Conservation (phyloP, 495 filamentous ascomycete genomes). For the Podospora comata region DNA sequence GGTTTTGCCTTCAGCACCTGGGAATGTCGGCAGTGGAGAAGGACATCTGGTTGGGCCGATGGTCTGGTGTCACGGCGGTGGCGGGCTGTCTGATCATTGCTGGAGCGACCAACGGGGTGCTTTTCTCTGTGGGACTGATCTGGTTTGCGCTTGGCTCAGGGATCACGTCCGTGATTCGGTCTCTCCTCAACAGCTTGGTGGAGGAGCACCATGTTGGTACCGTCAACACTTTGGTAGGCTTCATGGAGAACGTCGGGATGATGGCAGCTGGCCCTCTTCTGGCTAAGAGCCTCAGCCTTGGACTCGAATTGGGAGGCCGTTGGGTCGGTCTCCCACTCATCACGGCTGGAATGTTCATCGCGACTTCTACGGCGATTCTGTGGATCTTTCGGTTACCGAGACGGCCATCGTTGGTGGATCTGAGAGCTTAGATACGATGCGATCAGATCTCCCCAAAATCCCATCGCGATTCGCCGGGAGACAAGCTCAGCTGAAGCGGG, state of each 20-base stretch:
- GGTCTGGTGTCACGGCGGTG: conserved; percentile 19
- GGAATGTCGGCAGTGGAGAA: conserved; percentile 25
- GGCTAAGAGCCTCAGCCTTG: conserved; percentile 29
- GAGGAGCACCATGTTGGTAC: conserved; percentile 37
- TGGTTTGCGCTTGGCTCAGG: conserved; percentile 29
- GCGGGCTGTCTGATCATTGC: conserved; percentile 26
- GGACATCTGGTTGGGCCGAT: conserved; percentile 29
- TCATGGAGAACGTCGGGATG: conserved; percentile 30
- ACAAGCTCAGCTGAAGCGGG: not conserved
- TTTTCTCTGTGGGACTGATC: conserved; percentile 24
- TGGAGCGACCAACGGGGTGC: conserved; percentile 19
- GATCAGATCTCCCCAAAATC: not conserved
- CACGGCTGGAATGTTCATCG: conserved; percentile 23
- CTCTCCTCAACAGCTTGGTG: conserved; percentile 32
- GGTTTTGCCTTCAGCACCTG: conserved; percentile 23
- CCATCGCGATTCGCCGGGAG: not conserved
- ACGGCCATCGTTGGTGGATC: conserved; percentile 4
- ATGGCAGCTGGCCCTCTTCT: conserved; percentile 30
- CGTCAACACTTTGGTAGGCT: conserved; percentile 30
- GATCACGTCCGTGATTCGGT: conserved; percentile 20
- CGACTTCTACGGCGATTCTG: conserved; percentile 20
- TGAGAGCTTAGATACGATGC: not conserved
- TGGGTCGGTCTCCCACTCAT: conserved; percentile 34
- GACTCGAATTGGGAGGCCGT: conserved; percentile 25
- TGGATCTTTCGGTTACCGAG: conserved; percentile 23